A percentile compares a stretch with the other conserved stretches of the same genome.
These are phyloP conservation scores for Dothiorella sarmentorum DNA, from an alignment of 2,329 filamentous ascomycete species.

Conservation along the genomic window DNA sequence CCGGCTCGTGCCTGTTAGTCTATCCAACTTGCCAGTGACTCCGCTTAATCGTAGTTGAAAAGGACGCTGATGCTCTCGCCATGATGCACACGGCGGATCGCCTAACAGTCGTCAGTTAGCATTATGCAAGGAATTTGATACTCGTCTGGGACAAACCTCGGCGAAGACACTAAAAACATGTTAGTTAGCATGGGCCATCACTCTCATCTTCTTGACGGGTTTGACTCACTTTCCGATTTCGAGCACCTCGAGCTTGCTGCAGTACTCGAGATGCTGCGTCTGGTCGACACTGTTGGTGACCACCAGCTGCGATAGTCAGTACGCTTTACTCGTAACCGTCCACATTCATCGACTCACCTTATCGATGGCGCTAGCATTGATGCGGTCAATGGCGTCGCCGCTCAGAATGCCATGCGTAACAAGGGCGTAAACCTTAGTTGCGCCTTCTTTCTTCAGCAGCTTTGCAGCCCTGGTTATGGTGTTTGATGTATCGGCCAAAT, in stretches of 20 bases:
- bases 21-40: constrained; percentile 14
- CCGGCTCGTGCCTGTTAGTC: not conserved
- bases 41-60: constrained; percentile 71
- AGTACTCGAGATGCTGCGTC: constrained; percentile 70
- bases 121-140: not conserved
- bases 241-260: constrained; percentile 85
- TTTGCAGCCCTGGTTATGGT: constrained; percentile 96
- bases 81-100: constrained; percentile 92
- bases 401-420: constrained; percentile 94
- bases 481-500: constrained; percentile 92
- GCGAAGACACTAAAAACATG: constrained; percentile 69
- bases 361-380: constrained; percentile 90
- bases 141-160: constrained; percentile 57
- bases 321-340: too few species aligned
- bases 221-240: constrained; percentile 61
- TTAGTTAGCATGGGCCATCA: not conserved
- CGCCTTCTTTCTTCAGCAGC: constrained; percentile 88
- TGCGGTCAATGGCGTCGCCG: constrained; percentile 88
- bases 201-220: not conserved
- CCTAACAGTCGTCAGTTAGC: constrained; percentile 46
- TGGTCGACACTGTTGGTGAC: constrained; percentile 96
- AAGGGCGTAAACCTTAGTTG: constrained; percentile 84
- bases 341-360: too few species aligned
- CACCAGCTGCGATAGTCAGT: constrained; percentile 42
- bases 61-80: constrained; percentile 96